Evolutionary conservation across 1,284 basidiomycete species (phyloP), one percentile per base, ranked within the genome.

Genomic region (Sanghuangporus weigelae): DNA sequence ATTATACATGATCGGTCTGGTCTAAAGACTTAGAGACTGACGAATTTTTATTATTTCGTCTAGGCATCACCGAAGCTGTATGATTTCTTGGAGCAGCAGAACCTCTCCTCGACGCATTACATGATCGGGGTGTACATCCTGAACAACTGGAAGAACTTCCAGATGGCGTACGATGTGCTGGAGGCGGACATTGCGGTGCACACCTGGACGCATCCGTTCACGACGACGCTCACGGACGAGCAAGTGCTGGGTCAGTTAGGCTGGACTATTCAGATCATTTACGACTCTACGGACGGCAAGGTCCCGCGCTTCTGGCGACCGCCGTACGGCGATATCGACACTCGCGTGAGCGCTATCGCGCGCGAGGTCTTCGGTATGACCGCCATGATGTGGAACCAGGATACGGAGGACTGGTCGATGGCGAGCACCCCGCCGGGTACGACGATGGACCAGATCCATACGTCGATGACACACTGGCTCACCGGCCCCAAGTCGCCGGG

Each of bases 241-340:
- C 79, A 88, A 64, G 73, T 95, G 58, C 68, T 95, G 48, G 92
- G 82, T 35, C 86, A 95, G 79, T 78, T 96, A 65, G 94, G 89
- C 8, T 95, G 88, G 87, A 88, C 90, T 1, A 86, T 91, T 79
- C 81, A 89, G 74, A 78, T 95, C 68, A 91, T 96, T 67, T 84
- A 89, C 71, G 87, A 94, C 71, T 86, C 87, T 2, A 92, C 90
- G 7, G 89, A 87, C 62, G 90, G 90, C 7, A 82, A 84, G 12
- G 70, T 92, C 6, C 86, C 90, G 14, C 80, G 79, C 63, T 90
- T 81, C 76, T 92, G 88, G 89, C 78, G 91, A 35, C 91, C 91
- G 1, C 89, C 91, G 19, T 91, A 84, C 70, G 90, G 91, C 51
- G 92, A 93, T 71, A 80, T 81, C 26, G 92, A 94, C 70, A 80